Percentiles rank a stretch among this genome's conserved stretches.
Conservation (phyloP, 2,329 filamentous ascomycete genomes). For the Exophiala spinifera region DNA sequence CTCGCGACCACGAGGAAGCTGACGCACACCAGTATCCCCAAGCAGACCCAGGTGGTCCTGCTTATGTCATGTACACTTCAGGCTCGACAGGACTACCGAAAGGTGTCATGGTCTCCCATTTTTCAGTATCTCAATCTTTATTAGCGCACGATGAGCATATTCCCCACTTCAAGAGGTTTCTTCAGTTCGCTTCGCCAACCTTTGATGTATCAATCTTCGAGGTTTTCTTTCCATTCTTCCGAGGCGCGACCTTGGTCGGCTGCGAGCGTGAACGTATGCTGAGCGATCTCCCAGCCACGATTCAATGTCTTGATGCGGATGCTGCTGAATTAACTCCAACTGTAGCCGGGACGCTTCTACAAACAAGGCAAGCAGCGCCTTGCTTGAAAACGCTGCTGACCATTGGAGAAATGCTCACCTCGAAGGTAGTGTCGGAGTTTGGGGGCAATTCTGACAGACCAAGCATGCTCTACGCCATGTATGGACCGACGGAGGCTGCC, state of each 20-base stretch:
- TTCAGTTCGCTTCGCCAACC: constrained; percentile 88
- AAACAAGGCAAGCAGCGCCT: constrained; percentile 65
- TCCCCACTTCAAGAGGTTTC: constrained; percentile 71
- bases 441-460: constrained; percentile 53
- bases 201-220: constrained; percentile 96
- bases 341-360: constrained; percentile 73
- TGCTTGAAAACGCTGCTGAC: constrained; percentile 70
- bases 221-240: constrained; percentile 81
- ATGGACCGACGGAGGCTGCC: constrained; percentile 86
- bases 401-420: constrained; percentile 89
- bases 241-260: constrained; percentile 69
- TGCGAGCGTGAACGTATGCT: constrained; percentile 69
- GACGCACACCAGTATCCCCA: constrained; percentile 22
- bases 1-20: neutral
- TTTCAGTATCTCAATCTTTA: constrained; percentile 74
- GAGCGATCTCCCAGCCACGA: constrained; percentile 66
- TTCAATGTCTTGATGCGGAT: constrained; percentile 67
- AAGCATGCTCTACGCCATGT: constrained; percentile 86
- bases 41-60: constrained; percentile 45
- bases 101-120: constrained; percentile 78
- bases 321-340: constrained; percentile 87
- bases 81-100: constrained; percentile 88
- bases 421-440: constrained; percentile 74
- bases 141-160: constrained; percentile 77
- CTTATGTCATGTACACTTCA: constrained; percentile 92